Evolutionary conservation across 768 basidiomycete genomes (phyloP).

Genomic region (Agaricus subrufescens): DNA sequence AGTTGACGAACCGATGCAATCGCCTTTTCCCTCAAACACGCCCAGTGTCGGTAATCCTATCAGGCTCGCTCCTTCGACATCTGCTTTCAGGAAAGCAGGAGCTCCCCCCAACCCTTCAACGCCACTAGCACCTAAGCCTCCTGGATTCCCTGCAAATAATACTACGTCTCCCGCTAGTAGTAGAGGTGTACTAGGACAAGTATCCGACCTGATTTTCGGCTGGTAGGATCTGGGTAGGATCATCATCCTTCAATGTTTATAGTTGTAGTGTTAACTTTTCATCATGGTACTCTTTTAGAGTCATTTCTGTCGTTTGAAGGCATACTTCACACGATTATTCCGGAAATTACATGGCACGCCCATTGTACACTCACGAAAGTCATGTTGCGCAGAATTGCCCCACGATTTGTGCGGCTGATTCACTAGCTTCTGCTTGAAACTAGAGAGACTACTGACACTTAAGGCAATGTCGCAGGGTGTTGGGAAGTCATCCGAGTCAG

Average conservation of each 20-base stretch:
- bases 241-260: neutral
- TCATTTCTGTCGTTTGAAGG: too few species aligned
- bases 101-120: slow-evolving; percentile 23
- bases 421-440: neutral
- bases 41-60: slow-evolving; percentile 65
- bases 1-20: slow-evolving; percentile 34
- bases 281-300: neutral
- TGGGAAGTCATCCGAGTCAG: neutral
- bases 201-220: slow-evolving; percentile 78
- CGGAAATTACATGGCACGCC: neutral
- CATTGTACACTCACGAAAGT: neutral
- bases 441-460: neutral
- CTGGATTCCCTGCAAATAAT: slow-evolving; percentile 13
- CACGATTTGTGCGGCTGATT: slow-evolving; percentile 7
- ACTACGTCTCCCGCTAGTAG: slow-evolving; percentile 32
- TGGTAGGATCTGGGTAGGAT: slow-evolving; percentile 42
- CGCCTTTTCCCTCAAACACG: slow-evolving; percentile 22
- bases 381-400: neutral
- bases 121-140: slow-evolving; percentile 17
- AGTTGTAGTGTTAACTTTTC: neutral
- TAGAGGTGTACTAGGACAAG: slow-evolving; percentile 66
- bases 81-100: slow-evolving; percentile 60
- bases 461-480: neutral
- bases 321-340: neutral
- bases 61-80: slow-evolving; percentile 63